Evolutionary conservation across 192 early-diverging fungal species (phyloP), one percentile per base, ranked within the genome.

Genomic region (Mortierella alpina): DNA sequence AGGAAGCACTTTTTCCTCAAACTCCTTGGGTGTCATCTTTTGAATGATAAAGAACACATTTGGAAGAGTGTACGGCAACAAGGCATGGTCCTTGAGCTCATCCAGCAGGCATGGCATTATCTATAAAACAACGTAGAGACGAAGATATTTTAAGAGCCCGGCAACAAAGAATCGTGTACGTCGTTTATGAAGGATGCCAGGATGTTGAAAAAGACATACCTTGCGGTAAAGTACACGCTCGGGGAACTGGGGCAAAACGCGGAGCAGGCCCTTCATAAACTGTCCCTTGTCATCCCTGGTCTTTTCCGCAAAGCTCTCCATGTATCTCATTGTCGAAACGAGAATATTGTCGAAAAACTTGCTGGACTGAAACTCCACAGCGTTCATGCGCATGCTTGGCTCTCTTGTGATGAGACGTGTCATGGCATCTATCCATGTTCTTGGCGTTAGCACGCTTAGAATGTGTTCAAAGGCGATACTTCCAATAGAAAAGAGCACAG

Each of bases 241-340:
- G 1, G 95, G 90, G 60, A 94, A 96, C 80, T 90, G 88, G 5
- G 88, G 85, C 44, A 96, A 76, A 40, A 95, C 88, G 11, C 89
- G 84, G 8, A 86, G 82, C 50, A 96, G 83, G 0, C 91, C 92
- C 70, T 92, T 91, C 88, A 96, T 87, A 59, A 96, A 96, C 39
- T 90, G 89, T 9, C 88, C 81, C 66, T 96, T 95, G 56, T 94
- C 90, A 42, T 94, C 93, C 53, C 84, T 75, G 0, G 92, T 85
- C 77, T 96, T 95, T 67, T 94, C 94, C 1, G 92, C 90, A 70
- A 96, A 88, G 15, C 84, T 83, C 64, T 95, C 95, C 70, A 96
- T 86, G 63, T 91, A 96, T 53, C 88, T 86, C 71, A 96, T 89
- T 0, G 94, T 92, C 1, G 92, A 92, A 5, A 95, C 89, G 3